Base-by-base conservation (phyloP, 257 asterid species). In the Solanum corneliomulleri region DNA sequence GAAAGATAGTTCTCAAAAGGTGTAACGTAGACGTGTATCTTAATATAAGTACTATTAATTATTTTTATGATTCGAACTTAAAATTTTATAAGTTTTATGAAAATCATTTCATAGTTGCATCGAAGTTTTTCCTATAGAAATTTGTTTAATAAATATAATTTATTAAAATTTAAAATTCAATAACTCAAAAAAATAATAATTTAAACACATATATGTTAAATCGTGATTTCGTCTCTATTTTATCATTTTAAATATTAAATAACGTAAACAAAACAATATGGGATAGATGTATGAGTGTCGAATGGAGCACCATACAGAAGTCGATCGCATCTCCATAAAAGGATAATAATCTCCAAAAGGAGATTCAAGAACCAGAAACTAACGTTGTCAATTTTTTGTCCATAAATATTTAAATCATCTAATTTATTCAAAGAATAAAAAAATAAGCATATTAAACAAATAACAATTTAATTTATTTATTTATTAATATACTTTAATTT, bases 291-390 rank as follows among this genome's bases (percentile, higher is more conserved):
- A 90, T 62, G 74, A 64, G 42, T 89, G 75, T 87, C 85, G 91
- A 88, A 90, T 90, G 91, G 91, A 88, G 88, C 91, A 77, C 91
- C 87, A 85, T 86, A 71, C 91, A 45, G 14, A 58, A 82, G 2
- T 68, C 39, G 39, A 75, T 60, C 84, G 88, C 89, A 87, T 83
- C 92, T 90, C 91, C 92, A 91, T 89, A 64, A 66, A 85, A 37
- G 49, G 37, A 58, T 62, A 83, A 84, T 47, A 82, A 87, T 88
- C 90, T 84, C 90, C 62, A 82, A 14, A 87, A 84, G 29, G 18
- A 77, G 71, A 29, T 83, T 87, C 86, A 86, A 75, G 87, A 86
- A 88, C 84, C 87, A 62, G 13, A 86, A 68, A 47, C 7, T 29
- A 6, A 2, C 11, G 18, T 27, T 6, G 11, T 27, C n/a, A n/a